Conservation (phyloP, 768 basidiomycete species). For the Naganishia antarctica region DNA sequence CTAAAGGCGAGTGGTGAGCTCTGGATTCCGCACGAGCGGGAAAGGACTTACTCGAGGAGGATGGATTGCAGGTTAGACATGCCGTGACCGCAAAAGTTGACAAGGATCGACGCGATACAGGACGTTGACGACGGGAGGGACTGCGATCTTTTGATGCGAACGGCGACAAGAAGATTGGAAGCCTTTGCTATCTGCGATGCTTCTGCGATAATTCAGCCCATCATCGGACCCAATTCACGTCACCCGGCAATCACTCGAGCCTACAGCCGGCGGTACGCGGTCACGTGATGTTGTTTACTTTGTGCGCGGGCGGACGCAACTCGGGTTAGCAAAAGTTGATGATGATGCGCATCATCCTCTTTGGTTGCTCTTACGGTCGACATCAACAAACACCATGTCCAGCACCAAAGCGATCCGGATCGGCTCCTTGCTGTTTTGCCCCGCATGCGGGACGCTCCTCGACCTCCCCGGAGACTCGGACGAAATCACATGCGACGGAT, state of each 20-base stretch:
- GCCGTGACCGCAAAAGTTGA: background rate
- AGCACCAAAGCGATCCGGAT: constrained; percentile 35
- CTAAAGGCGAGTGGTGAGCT: constrained; percentile 28
- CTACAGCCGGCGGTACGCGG: background rate
- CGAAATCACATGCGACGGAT: constrained; percentile 80
- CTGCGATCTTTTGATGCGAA: too few species aligned
- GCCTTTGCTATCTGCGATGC: too few species aligned
- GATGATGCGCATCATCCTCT: background rate
- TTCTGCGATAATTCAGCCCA: background rate
- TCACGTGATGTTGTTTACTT: too few species aligned
- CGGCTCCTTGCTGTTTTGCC: constrained; percentile 94
- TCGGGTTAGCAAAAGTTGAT: constrained; percentile 5
- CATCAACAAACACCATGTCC: background rate
- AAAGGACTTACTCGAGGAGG: constrained; percentile 33
- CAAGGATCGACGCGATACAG: background rate
- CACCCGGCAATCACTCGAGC: background rate
- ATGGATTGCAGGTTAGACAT: constrained; percentile 35
- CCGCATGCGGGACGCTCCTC: constrained; percentile 83
- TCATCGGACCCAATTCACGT: background rate
- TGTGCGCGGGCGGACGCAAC: too few species aligned
- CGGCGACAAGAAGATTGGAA: too few species aligned
- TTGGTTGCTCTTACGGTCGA: background rate
- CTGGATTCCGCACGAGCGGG: background rate
- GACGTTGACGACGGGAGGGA: background rate
- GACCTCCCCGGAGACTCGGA: constrained; percentile 73